These are phyloP conservation scores for Bocquillonia castaneifolia DNA, from an alignment of 441 rosid genomes.

Conservation along the genomic window DNA sequence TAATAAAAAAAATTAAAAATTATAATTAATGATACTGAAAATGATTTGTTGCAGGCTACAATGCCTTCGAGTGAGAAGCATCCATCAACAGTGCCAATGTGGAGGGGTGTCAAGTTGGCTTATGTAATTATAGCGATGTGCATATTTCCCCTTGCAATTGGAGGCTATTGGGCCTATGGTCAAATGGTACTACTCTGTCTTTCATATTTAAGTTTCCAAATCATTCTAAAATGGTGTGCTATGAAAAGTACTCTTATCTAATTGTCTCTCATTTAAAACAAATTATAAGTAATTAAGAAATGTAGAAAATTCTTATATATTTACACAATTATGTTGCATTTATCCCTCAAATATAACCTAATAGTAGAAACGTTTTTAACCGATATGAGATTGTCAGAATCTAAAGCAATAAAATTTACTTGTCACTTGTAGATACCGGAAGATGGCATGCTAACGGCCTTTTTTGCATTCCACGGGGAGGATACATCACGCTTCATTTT, in stretches of 20 bases:
- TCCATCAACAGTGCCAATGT: constrained; percentile 78
- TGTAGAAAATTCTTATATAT: no score
- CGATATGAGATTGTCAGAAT: no score
- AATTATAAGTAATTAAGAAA: no score
- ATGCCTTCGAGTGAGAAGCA: constrained; percentile 85
- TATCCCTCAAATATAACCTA: no score
- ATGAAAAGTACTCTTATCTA: no score
- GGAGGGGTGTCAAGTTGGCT: constrained; percentile 71
- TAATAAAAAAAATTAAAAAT: no score
- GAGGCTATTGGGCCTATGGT: constrained; percentile 88
- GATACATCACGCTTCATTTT: constrained; percentile 45
- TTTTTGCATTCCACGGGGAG: constrained; percentile 35
- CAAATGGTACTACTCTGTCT: constrained; percentile 35
- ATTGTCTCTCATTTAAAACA: no score
- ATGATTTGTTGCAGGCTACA: constrained; percentile 49
- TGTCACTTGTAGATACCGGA: constrained; percentile 43
- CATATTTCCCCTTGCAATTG: constrained; percentile 66
- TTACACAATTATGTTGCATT: no score
- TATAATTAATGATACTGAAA: no score
- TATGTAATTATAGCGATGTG: constrained; percentile 51
- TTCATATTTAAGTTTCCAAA: no score
- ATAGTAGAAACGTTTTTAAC: no score
- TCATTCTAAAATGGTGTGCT: no score
- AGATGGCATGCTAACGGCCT: constrained; percentile 62
- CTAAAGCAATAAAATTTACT: neutral